Percentiles rank a stretch among this genome's conserved stretches.
Conservation (phyloP, 257 asterid genomes). For the Vinca minor region DNA sequence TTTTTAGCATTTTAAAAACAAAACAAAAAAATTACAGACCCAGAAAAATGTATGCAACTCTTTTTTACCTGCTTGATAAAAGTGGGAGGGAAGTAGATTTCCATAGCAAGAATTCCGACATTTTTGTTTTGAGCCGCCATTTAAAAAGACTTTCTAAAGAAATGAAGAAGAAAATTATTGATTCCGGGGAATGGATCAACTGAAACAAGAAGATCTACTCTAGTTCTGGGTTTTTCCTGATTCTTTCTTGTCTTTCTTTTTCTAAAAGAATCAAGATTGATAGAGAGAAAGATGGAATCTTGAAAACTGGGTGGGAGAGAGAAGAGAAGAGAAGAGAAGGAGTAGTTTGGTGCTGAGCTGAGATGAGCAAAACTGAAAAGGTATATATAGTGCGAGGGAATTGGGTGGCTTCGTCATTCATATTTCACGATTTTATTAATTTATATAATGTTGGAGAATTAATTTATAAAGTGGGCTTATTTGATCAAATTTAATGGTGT, state of each 20-base stretch:
- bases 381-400: constrained; percentile 25
- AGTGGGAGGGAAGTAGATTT: constrained; percentile 89
- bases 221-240: not conserved
- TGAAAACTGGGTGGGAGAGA: constrained; percentile 12
- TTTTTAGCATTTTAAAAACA: too few species aligned
- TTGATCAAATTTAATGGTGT: too few species aligned
- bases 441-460: too few species aligned
- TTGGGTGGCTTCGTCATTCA: constrained; percentile 38
- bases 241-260: not conserved
- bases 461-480: too few species aligned
- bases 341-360: constrained; percentile 2
- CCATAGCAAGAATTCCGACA: constrained; percentile 97
- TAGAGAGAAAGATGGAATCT: constrained; percentile 16
- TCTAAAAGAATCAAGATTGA: not conserved
- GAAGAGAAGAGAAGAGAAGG: constrained; percentile 3
- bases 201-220: not conserved
- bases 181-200: constrained; percentile 17
- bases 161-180: constrained; percentile 5
- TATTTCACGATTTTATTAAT: constrained; percentile 8
- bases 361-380: constrained; percentile 14
- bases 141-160: not conserved
- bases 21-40: not conserved
- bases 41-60: not conserved
- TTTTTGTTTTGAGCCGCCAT: constrained; percentile 51
- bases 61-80: constrained; percentile 78